Evolutionary conservation across 345 rosid genomes (phyloP), one percentile per base, ranked within the genome.

Genomic region (Eutrema yunnanense): DNA sequence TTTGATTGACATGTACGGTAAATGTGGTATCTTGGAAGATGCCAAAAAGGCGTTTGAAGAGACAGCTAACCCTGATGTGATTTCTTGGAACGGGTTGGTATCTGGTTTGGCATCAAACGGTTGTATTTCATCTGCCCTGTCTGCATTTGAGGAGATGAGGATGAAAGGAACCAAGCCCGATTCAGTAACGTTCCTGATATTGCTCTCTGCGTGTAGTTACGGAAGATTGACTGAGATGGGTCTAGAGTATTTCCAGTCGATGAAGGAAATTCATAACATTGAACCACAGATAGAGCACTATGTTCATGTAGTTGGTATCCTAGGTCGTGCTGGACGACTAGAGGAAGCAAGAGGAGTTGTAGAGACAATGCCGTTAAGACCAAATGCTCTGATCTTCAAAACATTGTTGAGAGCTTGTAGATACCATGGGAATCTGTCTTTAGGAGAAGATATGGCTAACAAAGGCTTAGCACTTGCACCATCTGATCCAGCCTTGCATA

Each of bases 31-130:
- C 62, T 37, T 80, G 61, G 36, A 47, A 14, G 83, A 83, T 48
- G 86, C 85, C 26, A 72, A 47, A 8, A 79, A 72, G 61, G 82
- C 80, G 48, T 86, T 90, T 65, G 46, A 59, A 44, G 92, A 88
- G 10, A 79, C 81, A 62, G 74, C 46, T n/a, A 50, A 53, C 34
- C 87, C 94, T n/a, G 82, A 88, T 69, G 82, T 66, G 10, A 81
- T 88, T 47, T 90, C 94, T 1, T 88, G 94, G 96, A 90, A 88
- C 8, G 80, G 80, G 14, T 72, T 90, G 81, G 80, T 90, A 66
- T 81, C 87, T 41, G 85, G 81, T 50, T 77, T 90, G 72, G 86
- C 86, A 62, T 83, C 85, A 3, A 82, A 74, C 7, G 85, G 88
- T 26, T 44, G 48, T 30, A 64, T 88, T 51, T 73, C 86, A n/a